Percentiles rank a stretch among this genome's conserved stretches.
These are phyloP conservation scores for Coniochaeta ligniaria DNA, from an alignment of 2,329 filamentous ascomycete genomes.

Conservation along the genomic window DNA sequence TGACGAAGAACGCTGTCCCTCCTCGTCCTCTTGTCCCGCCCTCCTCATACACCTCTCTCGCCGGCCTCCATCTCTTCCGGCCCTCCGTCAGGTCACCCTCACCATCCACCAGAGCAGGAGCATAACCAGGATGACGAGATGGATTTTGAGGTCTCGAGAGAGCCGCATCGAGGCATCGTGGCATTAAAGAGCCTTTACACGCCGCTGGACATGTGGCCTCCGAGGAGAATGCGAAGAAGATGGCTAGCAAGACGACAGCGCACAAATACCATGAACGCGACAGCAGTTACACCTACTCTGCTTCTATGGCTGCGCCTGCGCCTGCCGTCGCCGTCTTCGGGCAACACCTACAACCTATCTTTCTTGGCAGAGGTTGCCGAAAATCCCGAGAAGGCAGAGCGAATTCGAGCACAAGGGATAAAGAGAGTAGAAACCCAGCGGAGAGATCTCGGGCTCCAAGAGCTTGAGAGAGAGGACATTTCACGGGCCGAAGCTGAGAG, in stretches of 20 bases:
- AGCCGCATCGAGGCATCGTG: not conserved
- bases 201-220: slow-evolving; percentile 10
- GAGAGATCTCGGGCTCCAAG: not conserved
- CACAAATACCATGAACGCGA: slow-evolving; percentile 16
- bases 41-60: too few relatives aligned
- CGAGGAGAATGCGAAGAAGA: slow-evolving; percentile 11
- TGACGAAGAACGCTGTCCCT: too few relatives aligned
- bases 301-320: slow-evolving; percentile 11
- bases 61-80: too few relatives aligned
- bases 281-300: slow-evolving; percentile 6
- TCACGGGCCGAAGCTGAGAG: not conserved
- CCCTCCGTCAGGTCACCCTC: not conserved
- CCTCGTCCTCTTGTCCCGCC: too few relatives aligned
- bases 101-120: not conserved
- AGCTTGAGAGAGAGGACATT: not conserved
- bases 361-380: slow-evolving; percentile 24
- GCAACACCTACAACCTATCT: slow-evolving; percentile 19
- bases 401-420: not conserved
- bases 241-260: slow-evolving; percentile 8
- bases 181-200: not conserved
- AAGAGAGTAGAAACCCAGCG: not conserved
- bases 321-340: slow-evolving; percentile 6
- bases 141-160: not conserved
- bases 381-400: slow-evolving; percentile 2
- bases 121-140: not conserved